These are phyloP conservation scores for Paraphysoderma sedebokerense DNA, from an alignment of 371 early-diverging fungal genomes.

Conservation along the genomic window DNA sequence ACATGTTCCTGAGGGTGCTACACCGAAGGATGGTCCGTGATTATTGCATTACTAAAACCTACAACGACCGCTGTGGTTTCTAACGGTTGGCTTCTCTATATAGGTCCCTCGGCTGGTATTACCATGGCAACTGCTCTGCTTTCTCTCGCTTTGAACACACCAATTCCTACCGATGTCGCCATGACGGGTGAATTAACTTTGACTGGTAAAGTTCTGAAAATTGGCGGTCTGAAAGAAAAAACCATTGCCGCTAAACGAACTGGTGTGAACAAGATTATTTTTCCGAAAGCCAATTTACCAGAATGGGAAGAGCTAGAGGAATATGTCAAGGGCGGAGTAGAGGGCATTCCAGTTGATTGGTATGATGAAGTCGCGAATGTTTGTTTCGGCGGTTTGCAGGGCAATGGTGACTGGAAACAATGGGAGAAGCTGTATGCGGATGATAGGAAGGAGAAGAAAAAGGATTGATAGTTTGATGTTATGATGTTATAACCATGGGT, in stretches of 20 bases:
- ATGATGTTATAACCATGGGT: too few species aligned
- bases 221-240: conserved; percentile 95
- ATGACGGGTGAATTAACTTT: conserved; percentile 97
- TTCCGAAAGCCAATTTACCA: conserved; percentile 72
- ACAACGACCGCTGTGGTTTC: neutral
- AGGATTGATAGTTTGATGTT: too few species aligned
- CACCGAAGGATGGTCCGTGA: conserved; percentile 79
- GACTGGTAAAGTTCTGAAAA: conserved; percentile 89
- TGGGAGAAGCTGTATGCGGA: too few species aligned
- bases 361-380: conserved; percentile 39
- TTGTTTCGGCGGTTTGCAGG: conserved; percentile 1
- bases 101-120: conserved; percentile 84
- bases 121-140: conserved; percentile 89
- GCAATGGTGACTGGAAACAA: too few species aligned
- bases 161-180: conserved; percentile 60
- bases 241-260: conserved; percentile 92
- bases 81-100: neutral
- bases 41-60: neutral
- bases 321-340: conserved; percentile 76
- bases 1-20: conserved; percentile 95
- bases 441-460: too few species aligned
- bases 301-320: conserved; percentile 93
- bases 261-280: conserved; percentile 69
- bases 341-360: conserved; percentile 61
- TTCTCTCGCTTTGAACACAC: conserved; percentile 65